Base-by-base conservation (phyloP, 371 early-diverging fungal genomes). In the Mucor circinelloides region DNA sequence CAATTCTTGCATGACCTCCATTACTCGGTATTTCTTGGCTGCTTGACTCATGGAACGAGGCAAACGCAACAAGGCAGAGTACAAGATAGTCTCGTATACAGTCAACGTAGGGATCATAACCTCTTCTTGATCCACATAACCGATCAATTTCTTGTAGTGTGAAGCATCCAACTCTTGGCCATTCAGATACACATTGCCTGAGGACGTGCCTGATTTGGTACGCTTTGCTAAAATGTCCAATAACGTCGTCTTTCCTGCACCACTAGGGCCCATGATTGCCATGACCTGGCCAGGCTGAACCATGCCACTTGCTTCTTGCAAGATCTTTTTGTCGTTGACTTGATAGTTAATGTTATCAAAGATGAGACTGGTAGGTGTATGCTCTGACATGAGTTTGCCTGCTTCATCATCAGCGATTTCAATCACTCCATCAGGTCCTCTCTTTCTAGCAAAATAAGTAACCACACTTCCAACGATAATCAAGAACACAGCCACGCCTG, bases 61-160 rank as follows among this genome's bases (percentile, higher is more conserved):
- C 30, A 95, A 77, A 15, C 95, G 89, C 52, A 96, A 69, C 60
- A 84, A 76, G 13, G 94, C 93, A n/a, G 93, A 90, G 80, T 93
- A 93, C 25, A 86, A 74, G 52, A 95, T 89, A 8, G 93, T 91
- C 64, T 95, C 95, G 30, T 87, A 84, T 0, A 94, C 94, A 2
- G 95, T 95, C 81, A 92, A 83, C 0, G 95, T 93, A 5, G 91
- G 81, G 31, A 94, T 84, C 72, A 95, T 86, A 2, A 91, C 87
- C 67, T 95, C 96, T 65, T 95, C 95, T 75, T 95, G 95, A 74
- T 90, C 88, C 7, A 94, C 94, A 71, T 90, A 95, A 6, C 93
- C 95, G 30, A 91, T 89, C 17, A 90, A 73, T 8, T 80, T 80
- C 6, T 89, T 89, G 57, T 94, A 83, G 27, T 86, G 80, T 1